Evolutionary conservation across 1,284 basidiomycete genomes (phyloP).

Genomic region (Sporisorium graminicola): DNA sequence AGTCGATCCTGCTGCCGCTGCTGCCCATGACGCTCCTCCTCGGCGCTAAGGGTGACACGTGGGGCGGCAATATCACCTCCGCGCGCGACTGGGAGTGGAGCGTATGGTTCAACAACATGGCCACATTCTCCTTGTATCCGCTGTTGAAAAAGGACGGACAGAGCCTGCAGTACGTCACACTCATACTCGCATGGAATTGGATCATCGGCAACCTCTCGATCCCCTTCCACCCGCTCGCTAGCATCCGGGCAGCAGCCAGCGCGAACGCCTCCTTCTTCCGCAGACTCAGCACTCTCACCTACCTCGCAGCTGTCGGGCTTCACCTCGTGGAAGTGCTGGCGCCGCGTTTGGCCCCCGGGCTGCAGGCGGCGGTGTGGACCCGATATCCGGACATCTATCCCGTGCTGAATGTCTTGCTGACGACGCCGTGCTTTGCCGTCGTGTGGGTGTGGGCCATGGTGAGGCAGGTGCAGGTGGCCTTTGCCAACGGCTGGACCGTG

Average conservation of each 20-base stretch:
- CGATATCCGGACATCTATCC: slow-evolving; percentile 87
- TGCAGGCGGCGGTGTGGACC: slow-evolving; percentile 73
- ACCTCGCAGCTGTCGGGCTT: slow-evolving; percentile 74
- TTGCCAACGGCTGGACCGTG: slow-evolving; percentile 56
- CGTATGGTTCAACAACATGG: slow-evolving; percentile 85
- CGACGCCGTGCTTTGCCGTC: slow-evolving; percentile 81
- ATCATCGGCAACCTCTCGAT: slow-evolving; percentile 74
- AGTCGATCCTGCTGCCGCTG: slow-evolving; percentile 88
- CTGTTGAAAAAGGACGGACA: slow-evolving; percentile 83
- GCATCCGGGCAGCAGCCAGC: slow-evolving; percentile 13
- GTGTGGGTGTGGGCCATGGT: slow-evolving; percentile 71
- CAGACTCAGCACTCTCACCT: slow-evolving; percentile 25
- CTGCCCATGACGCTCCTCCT: slow-evolving; percentile 85
- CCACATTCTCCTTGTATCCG: slow-evolving; percentile 90
- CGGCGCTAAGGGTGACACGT: slow-evolving; percentile 73
- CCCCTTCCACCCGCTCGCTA: slow-evolving; percentile 21
- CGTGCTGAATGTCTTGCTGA: slow-evolving; percentile 86
- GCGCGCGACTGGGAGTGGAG: slow-evolving; percentile 79
- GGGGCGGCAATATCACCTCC: slow-evolving; percentile 72
- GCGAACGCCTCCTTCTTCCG: slow-evolving; percentile 13
- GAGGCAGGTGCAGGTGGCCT: slow-evolving; percentile 66
- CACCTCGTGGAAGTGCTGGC: slow-evolving; percentile 78
- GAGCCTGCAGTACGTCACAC: slow-evolving; percentile 79
- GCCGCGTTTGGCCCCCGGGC: slow-evolving; percentile 29
- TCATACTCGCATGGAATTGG: slow-evolving; percentile 82